A percentile compares a stretch with the other conserved stretches of the same genome.
These are phyloP conservation scores for Chaetothyriales sp. DNA, from an alignment of 2,329 filamentous ascomycete genomes.

Conservation along the genomic window DNA sequence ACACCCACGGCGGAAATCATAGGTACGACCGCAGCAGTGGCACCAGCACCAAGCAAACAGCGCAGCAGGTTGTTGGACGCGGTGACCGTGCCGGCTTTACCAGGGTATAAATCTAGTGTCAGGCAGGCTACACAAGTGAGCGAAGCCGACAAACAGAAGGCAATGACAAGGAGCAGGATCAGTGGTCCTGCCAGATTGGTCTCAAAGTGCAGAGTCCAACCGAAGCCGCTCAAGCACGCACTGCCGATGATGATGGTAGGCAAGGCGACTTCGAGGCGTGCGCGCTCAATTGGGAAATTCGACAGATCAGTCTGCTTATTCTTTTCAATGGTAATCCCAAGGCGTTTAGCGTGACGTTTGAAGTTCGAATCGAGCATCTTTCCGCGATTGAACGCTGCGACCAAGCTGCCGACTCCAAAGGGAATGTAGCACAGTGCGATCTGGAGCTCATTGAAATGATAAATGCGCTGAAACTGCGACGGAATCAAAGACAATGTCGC, in stretches of 20 bases:
- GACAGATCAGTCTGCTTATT: constrained; percentile 15
- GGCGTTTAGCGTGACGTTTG: constrained; percentile 22
- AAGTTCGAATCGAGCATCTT: constrained; percentile 29
- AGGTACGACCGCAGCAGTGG: constrained; percentile 18
- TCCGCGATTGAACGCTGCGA: constrained; percentile 15
- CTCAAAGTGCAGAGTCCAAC: constrained; percentile 27
- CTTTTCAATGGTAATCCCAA: constrained; percentile 21
- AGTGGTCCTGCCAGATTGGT: constrained; percentile 24
- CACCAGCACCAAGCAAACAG: constrained; percentile 22
- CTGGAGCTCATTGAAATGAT: constrained; percentile 34
- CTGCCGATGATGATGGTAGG: constrained; percentile 21
- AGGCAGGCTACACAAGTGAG: constrained; percentile 5
- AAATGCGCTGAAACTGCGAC: constrained; percentile 31
- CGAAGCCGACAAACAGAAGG: background rate
- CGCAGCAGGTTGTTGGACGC: constrained; percentile 25
- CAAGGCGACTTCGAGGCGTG: constrained; percentile 26
- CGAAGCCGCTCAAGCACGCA: constrained; percentile 26
- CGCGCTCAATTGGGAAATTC: constrained; percentile 32
- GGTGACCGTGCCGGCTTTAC: constrained; percentile 21
- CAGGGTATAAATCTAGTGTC: constrained; percentile 8
- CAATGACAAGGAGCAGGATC: constrained; percentile 11
- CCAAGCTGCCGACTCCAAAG: constrained; percentile 15
- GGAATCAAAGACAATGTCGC: constrained; percentile 32
- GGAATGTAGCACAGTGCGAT: constrained; percentile 25
- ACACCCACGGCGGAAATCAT: constrained; percentile 7